Percentiles rank a stretch among this genome's conserved stretches.
These are phyloP conservation scores for Lentinula raphanica DNA, from an alignment of 768 basidiomycete species.

Conservation along the genomic window DNA sequence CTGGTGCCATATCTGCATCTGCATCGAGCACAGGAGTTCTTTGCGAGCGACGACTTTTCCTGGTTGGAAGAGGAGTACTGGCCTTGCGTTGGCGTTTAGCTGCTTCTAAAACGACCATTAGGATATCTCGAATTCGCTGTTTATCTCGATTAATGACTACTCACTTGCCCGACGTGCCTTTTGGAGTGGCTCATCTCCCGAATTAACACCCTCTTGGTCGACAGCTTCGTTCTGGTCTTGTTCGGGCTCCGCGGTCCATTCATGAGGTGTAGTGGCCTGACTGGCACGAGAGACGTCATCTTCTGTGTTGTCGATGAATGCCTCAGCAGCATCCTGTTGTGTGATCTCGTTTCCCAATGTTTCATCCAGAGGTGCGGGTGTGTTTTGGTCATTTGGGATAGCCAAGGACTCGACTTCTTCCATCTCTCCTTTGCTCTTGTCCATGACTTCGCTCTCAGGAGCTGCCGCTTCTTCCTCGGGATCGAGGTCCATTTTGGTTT, in stretches of 20 bases:
- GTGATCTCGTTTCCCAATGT: not conserved
- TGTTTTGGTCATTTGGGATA: not conserved
- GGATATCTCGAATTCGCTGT: conserved; percentile 21
- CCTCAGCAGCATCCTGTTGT: not conserved
- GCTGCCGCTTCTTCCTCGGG: not conserved
- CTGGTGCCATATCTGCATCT: not conserved
- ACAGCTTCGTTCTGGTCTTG: conserved; percentile 13
- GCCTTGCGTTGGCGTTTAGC: not conserved
- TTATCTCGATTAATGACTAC: no score
- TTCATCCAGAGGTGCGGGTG: not conserved
- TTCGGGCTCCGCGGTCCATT: conserved; percentile 11
- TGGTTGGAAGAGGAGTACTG: not conserved
- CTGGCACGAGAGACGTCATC: conserved; percentile 4
- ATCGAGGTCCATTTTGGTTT: not conserved
- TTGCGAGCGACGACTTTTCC: not conserved
- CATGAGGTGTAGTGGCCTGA: not conserved
- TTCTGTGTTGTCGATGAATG: not conserved
- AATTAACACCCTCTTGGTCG: conserved; percentile 18
- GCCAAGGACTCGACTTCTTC: not conserved
- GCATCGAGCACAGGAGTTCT: not conserved
- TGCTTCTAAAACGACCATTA: not conserved
- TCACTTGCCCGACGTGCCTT: conserved; percentile 12
- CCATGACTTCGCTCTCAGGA: not conserved
- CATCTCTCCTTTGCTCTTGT: not conserved
- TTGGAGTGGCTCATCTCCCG: conserved; percentile 30